Evolutionary conservation across 2,329 filamentous ascomycete species (phyloP), one percentile per base, ranked within the genome.

Genomic region (Talaromyces sp.): DNA sequence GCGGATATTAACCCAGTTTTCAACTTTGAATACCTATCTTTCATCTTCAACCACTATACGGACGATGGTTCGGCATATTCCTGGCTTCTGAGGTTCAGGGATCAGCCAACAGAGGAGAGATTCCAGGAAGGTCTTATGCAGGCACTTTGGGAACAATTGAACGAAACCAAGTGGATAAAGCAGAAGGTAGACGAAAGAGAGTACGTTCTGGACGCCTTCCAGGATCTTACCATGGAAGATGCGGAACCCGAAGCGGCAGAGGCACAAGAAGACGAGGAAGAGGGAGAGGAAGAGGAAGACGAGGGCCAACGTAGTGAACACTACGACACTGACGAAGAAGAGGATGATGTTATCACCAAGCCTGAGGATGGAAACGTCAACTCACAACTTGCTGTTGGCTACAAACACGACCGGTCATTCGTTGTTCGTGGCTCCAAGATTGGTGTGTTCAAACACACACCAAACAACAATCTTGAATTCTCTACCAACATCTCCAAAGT

Each of bases 21-120:
- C 81, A 98, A 98, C 77, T 98, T 97, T 66, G 95, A 99, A 74
- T 98, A 93, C 69, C 82, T 96, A n/a, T 98, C 93, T 0, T 98
- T 98, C 73, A 97, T 99, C 70, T 99, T 99, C 83, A 99, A 99
- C 70, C 92, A 97, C 73, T 98, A 96, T 73, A 85, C 89, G 14
- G 84, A 88, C 38, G 91, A 97, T 74, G 91, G 93, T 1, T 90
- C 89, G 1, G 93, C 95, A 4, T 96, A 93, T 74, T 99, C 95
- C 0, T 99, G 95, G 93, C 84, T 99, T 14, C 80, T 99, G 38
- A 88, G 93, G 14, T 99, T 99, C 80, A 91, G 89, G 69, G 89
- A 96, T 66, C 89, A 92, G 67, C 80, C 86, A 21, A 87, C 88
- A 0, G 82, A 96, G 57, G 92, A 96, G 72, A 84, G 84, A 29